phyloP scores from a whole-genome alignment of 129 eudicot genomes.

The Ambrosia artemisiifolia region DNA sequence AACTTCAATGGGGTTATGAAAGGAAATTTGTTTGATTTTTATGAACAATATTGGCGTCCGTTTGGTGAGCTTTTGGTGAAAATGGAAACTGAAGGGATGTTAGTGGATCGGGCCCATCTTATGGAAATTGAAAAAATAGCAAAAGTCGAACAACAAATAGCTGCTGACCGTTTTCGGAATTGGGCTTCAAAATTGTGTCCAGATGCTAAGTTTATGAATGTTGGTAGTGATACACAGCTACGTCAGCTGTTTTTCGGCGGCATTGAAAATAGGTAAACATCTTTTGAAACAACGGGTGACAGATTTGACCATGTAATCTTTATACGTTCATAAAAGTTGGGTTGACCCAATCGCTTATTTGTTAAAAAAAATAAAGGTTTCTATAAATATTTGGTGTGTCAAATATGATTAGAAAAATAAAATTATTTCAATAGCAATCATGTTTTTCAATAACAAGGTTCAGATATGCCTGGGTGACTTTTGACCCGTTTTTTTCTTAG shows the following conservation, averaged over 20 bases:
- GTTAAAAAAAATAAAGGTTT: neutral
- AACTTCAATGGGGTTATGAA: constrained; percentile 45
- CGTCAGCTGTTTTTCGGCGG: constrained; percentile 92
- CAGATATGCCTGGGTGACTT: neutral
- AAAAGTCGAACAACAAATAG: constrained; percentile 71
- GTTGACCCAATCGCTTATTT: neutral
- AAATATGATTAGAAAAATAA: neutral
- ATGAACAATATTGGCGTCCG: constrained; percentile 83
- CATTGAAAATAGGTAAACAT: constrained; percentile 56
- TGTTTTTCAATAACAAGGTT: neutral
- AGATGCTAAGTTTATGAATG: constrained; percentile 86
- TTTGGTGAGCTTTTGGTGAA: constrained; percentile 95
- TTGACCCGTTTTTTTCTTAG: neutral
- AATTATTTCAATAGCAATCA: neutral
- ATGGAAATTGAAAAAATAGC: constrained; percentile 86
- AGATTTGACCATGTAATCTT: neutral
- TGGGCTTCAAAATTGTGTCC: constrained; percentile 88
- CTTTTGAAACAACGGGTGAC: neutral
- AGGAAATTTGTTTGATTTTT: constrained; percentile 69
- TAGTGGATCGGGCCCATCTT: constrained; percentile 80
- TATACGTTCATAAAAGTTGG: neutral
- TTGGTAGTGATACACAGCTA: constrained; percentile 90
- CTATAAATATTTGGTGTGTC: neutral
- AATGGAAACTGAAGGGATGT: constrained; percentile 90
- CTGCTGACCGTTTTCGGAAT: constrained; percentile 75